Conservation (phyloP, 805 yeast species). For the Schwanniomyces yamadae region DNA sequence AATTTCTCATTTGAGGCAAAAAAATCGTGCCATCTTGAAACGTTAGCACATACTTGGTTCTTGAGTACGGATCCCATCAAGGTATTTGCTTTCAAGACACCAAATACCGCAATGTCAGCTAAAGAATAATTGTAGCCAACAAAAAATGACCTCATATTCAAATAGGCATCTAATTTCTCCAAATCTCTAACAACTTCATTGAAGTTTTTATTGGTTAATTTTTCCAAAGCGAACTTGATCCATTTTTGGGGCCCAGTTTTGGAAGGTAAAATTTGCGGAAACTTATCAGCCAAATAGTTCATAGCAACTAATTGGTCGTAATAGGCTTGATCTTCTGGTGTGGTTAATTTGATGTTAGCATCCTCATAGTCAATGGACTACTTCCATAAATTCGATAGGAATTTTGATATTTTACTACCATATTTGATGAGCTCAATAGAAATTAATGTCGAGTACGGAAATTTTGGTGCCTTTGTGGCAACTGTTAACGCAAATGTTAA, state of each 20-base stretch:
- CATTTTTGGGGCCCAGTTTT: not conserved
- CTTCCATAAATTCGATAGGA: constrained; percentile 68
- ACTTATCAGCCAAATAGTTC: not conserved
- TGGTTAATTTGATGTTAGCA: no score
- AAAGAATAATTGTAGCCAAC: not conserved
- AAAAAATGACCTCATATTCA: not conserved
- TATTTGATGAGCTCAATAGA: constrained; percentile 74
- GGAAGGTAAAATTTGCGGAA: not conserved
- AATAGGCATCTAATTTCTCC: not conserved
- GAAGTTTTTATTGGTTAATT: not conserved
- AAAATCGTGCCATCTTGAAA: constrained; percentile 84
- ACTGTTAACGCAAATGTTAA: constrained; percentile 57
- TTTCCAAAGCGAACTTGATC: not conserved
- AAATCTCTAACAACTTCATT: no score
- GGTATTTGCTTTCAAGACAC: not conserved
- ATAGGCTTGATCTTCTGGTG: not conserved
- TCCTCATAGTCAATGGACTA: constrained; percentile 47
- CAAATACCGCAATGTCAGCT: not conserved
- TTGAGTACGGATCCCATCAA: constrained; percentile 5
- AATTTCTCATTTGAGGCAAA: constrained; percentile 62
- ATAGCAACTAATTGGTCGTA: not conserved
- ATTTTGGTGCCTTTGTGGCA: constrained; percentile 83
- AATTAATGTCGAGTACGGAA: constrained; percentile 75
- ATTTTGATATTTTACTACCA: constrained; percentile 46
- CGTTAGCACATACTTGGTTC: no score